Conservation (phyloP, 2,329 filamentous ascomycete genomes). For the Gaeumannomyces sp. region DNA sequence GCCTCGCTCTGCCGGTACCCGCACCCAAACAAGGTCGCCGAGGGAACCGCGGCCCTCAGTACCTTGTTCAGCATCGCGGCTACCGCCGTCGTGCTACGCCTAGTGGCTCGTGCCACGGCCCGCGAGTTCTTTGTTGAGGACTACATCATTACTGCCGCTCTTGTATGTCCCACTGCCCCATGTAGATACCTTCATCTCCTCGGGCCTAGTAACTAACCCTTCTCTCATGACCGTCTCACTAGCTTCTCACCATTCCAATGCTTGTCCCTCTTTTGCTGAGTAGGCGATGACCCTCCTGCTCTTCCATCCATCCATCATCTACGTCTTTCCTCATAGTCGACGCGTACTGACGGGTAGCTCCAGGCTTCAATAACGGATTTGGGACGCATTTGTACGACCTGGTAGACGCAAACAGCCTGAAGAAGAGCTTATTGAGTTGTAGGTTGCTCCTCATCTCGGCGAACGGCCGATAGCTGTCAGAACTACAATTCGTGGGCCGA, state of each 20-base stretch:
- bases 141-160: not conserved
- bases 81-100: not conserved
- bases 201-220: not conserved
- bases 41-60: not conserved
- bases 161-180: not conserved
- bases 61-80: not conserved
- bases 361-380: constrained; percentile 11
- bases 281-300: not conserved
- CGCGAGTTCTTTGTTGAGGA: constrained; percentile 7
- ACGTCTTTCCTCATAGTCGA: not conserved
- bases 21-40: not conserved
- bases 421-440: too few species aligned
- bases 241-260: not conserved
- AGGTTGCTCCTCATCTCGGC: not conserved
- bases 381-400: constrained; percentile 14
- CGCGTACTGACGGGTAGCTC: not conserved
- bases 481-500: not conserved
- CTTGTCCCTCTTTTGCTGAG: not conserved
- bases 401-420: constrained; percentile 8
- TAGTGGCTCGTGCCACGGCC: not conserved
- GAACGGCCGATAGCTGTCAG: too few species aligned
- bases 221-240: not conserved
- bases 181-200: too few species aligned
- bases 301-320: not conserved
- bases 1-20: constrained; percentile 1